Conservation (phyloP, 2,329 filamentous ascomycete species). For the Phialocephala sp. region DNA sequence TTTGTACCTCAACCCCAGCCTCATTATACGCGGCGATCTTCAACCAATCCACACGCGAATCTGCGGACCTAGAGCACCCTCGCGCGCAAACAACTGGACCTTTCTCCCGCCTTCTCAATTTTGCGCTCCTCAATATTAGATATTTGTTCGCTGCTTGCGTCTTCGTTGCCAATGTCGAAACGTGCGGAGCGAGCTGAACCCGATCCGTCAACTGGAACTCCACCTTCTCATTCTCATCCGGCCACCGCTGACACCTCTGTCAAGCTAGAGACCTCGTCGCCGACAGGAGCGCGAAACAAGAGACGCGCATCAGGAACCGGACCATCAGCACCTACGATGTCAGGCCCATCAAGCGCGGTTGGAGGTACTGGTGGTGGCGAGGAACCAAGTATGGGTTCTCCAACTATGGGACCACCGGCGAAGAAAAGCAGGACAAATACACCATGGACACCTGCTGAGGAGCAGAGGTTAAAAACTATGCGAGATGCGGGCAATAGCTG, state of each 20-base stretch:
- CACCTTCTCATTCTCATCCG: conserved; percentile 33
- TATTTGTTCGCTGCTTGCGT: conserved; percentile 20
- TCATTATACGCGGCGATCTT: conserved; percentile 30
- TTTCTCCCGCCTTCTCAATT: conserved; percentile 23
- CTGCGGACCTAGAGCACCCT: conserved; percentile 26
- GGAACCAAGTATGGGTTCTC: conserved; percentile 41
- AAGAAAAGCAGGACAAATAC: conserved; percentile 99
- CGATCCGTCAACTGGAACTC: conserved; percentile 31
- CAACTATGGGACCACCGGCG: conserved; percentile 56
- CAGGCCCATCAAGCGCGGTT: conserved; percentile 29
- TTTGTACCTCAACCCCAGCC: conserved; percentile 39
- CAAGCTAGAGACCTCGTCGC: conserved; percentile 34
- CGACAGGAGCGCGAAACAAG: conserved; percentile 37
- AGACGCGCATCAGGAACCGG: conserved; percentile 35
- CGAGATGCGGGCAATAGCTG: conserved; percentile 91
- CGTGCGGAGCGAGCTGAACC: conserved; percentile 37
- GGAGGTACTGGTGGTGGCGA: conserved; percentile 25
- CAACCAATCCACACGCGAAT: conserved; percentile 38
- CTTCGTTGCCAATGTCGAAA: conserved; percentile 41
- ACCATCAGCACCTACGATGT: conserved; percentile 34
- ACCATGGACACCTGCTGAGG: conserved; percentile 94
- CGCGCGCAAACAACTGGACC: conserved; percentile 31
- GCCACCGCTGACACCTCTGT: conserved; percentile 32
- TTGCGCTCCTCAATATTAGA: conserved; percentile 21
- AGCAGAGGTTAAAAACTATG: conserved; percentile 91